Percentiles rank a stretch among this genome's conserved stretches.
These are phyloP conservation scores for Colletotrichum siamense DNA, from an alignment of 2,329 filamentous ascomycete species.

Conservation along the genomic window DNA sequence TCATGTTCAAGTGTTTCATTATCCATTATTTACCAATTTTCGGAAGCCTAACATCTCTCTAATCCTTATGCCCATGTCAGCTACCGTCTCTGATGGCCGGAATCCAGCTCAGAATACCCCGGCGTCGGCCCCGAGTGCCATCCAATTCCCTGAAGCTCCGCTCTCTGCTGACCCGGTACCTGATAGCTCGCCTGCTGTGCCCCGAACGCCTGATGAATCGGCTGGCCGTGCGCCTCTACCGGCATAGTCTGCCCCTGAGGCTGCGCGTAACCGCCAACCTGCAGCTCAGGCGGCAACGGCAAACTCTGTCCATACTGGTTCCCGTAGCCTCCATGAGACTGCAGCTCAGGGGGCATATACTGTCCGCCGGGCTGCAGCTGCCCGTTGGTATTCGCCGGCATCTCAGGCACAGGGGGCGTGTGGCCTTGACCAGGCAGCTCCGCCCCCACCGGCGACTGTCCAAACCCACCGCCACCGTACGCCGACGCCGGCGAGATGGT, in stretches of 20 bases:
- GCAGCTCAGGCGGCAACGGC: conserved; percentile 18
- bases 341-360: conserved; percentile 26
- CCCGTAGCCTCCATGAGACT: conserved; percentile 17
- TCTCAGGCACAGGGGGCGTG: conserved; percentile 21
- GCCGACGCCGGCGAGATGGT: conserved; percentile 31
- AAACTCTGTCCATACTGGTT: conserved; percentile 18
- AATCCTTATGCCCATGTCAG: rapidly evolving
- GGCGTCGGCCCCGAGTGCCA: conserved; percentile 43
- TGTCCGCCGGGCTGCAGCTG: conserved; percentile 24
- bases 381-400: conserved; percentile 23
- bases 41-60: background rate
- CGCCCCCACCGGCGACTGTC: conserved; percentile 25
- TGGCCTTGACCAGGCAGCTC: conserved; percentile 31
- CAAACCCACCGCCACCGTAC: conserved; percentile 25
- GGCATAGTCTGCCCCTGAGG: background rate
- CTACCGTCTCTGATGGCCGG: background rate
- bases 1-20: rapidly evolving
- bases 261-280: background rate
- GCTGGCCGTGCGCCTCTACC: conserved; percentile 4
- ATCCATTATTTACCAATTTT: background rate
- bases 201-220: background rate
- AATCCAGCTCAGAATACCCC: conserved; percentile 30
- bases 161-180: conserved; percentile 15
- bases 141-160: conserved; percentile 23
- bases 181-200: conserved; percentile 18